Evolutionary conservation across 768 basidiomycete genomes (phyloP).

Genomic region (Fistulinella prunicolor): DNA sequence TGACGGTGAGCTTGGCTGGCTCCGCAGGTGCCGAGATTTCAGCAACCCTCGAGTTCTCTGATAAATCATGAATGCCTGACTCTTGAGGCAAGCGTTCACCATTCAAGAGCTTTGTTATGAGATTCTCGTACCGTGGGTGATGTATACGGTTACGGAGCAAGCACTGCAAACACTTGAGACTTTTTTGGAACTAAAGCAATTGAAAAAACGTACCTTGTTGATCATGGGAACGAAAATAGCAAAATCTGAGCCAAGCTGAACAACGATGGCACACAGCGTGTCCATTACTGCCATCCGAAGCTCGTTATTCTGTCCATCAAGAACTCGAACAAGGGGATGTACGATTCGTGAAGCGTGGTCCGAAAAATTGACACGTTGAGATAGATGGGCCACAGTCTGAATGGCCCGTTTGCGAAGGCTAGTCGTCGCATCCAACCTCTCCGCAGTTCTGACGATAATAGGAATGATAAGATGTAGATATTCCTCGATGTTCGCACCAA

Average conservation of each 20-base stretch:
- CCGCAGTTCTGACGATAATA: slow-evolving; percentile 88
- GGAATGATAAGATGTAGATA: slow-evolving; percentile 97
- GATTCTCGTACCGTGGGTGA: slow-evolving; percentile 82
- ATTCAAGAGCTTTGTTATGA: slow-evolving; percentile 85
- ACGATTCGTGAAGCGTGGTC: slow-evolving; percentile 97
- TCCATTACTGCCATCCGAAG: slow-evolving; percentile 87
- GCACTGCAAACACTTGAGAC: slow-evolving; percentile 46
- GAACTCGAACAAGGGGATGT: slow-evolving; percentile 87
- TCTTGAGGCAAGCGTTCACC: slow-evolving; percentile 93
- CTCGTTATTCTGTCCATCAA: slow-evolving; percentile 73
- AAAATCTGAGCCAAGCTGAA: slow-evolving; percentile 94
- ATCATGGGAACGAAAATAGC: slow-evolving; percentile 98
- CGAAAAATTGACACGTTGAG: slow-evolving; percentile 92
- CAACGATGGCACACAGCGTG: slow-evolving; percentile 84
- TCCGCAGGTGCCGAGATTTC: slow-evolving; percentile 85
- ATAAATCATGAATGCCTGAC: slow-evolving; percentile 61
- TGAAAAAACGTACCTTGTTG: slow-evolving; percentile 63
- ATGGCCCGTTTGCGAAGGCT: slow-evolving; percentile 85
- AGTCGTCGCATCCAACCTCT: slow-evolving; percentile 70
- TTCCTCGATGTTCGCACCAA: slow-evolving; percentile 96
- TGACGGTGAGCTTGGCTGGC: slow-evolving; percentile 85
- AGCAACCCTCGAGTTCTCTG: slow-evolving; percentile 63
- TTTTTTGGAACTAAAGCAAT: neutral
- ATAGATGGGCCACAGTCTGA: slow-evolving; percentile 86
- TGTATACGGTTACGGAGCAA: slow-evolving; percentile 71